Conservation (phyloP, 495 filamentous ascomycete genomes). For the Xylaria sp. region DNA sequence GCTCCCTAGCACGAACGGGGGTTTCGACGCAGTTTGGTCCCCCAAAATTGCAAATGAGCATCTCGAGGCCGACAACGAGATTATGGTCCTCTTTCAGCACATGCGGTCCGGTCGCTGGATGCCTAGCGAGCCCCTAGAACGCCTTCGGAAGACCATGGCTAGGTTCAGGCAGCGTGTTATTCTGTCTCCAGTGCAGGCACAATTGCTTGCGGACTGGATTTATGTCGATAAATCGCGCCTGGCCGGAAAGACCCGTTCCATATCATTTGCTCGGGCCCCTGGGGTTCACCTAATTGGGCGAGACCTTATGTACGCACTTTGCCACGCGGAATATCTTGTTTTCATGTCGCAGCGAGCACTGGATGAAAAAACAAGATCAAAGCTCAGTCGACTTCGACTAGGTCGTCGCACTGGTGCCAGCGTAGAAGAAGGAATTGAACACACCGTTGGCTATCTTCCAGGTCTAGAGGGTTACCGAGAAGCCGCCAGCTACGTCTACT, state of each 20-base stretch:
- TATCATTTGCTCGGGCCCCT: not conserved
- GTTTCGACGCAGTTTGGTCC: not conserved
- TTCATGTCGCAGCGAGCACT: not conserved
- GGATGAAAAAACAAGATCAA: not conserved
- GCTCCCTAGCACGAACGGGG: not conserved
- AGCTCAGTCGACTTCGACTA: not conserved
- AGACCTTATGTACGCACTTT: conserved; percentile 1
- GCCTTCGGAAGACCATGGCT: not conserved
- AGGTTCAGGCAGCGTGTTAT: not conserved
- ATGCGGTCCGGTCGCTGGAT: not conserved
- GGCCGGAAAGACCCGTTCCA: not conserved
- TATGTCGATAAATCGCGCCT: not conserved
- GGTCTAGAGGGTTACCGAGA: not conserved
- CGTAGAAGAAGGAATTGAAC: not conserved
- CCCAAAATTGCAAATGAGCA: not conserved
- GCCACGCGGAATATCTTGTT: not conserved
- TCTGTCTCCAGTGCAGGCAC: not conserved
- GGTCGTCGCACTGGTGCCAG: not conserved
- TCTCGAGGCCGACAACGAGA: not conserved
- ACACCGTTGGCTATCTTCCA: not conserved
- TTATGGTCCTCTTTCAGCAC: not conserved
- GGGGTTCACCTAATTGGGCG: not conserved
- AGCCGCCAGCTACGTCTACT: not conserved
- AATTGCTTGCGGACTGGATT: not conserved
- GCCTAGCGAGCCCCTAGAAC: not conserved